A percentile compares a stretch with the other conserved stretches of the same genome.
phyloP scores from a whole-genome alignment of 768 basidiomycete species.

The Galerina marginata region DNA sequence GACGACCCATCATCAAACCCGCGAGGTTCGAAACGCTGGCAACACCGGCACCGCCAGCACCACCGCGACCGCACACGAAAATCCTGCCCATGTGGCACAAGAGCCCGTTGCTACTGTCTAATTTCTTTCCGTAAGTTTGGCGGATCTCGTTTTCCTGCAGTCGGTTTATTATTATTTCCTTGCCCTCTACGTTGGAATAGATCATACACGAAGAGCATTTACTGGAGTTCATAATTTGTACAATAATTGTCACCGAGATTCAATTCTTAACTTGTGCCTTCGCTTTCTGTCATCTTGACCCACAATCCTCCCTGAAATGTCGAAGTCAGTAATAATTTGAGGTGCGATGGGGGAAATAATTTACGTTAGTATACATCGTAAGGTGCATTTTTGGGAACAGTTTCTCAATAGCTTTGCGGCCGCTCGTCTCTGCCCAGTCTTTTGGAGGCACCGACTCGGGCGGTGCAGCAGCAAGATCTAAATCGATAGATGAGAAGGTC shows the following conservation, averaged over 20 bases:
- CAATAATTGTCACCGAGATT: too few relatives aligned
- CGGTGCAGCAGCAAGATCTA: conserved; percentile 52
- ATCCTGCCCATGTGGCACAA: not conserved
- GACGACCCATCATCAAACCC: conserved; percentile 8
- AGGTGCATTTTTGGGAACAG: conserved; percentile 58
- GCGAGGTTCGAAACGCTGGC: too few relatives aligned
- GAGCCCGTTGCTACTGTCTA: too few relatives aligned
- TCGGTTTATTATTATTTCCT: too few relatives aligned
- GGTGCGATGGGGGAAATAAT: conserved; percentile 4
- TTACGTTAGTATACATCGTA: conserved; percentile 57
- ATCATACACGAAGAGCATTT: too few relatives aligned
- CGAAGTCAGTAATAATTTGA: not conserved
- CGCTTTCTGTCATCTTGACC: conserved; percentile 52
- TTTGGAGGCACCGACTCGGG: conserved; percentile 50
- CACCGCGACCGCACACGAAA: conserved; percentile 13
- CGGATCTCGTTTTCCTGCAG: too few relatives aligned
- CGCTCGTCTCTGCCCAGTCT: conserved; percentile 48
- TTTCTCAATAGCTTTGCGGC: conserved; percentile 56
- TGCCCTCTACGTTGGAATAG: too few relatives aligned
- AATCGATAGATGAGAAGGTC: conserved; percentile 52
- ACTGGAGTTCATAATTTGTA: too few relatives aligned
- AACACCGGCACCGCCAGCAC: conserved; percentile 8
- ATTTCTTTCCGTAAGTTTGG: too few relatives aligned
- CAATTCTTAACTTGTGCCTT: conserved; percentile 11
- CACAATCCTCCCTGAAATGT: conserved; percentile 55